Percentiles rank a stretch among this genome's conserved stretches.
phyloP scores from a whole-genome alignment of 2,329 filamentous ascomycete genomes.

The Zymoseptoria tritici region DNA sequence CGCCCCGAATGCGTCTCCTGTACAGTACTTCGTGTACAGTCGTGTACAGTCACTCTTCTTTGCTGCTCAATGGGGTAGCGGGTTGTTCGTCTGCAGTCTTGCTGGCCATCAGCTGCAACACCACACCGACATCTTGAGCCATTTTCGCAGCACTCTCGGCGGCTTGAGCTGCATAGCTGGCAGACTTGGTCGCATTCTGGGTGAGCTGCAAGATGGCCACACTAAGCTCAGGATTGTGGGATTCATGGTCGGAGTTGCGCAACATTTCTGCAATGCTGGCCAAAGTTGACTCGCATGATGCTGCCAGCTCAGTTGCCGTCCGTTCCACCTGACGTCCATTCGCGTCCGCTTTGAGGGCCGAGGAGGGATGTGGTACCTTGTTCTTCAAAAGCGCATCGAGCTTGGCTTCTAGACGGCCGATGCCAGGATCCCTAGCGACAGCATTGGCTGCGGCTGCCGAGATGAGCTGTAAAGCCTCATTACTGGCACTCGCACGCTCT shows the following conservation, averaged over 20 bases:
- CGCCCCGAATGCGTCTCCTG: neutral
- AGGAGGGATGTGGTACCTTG: neutral
- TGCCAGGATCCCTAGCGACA: constrained; percentile 6
- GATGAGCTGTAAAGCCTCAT: constrained; percentile 5
- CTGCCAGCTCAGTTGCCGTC: constrained; percentile 1
- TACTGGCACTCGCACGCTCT: neutral
- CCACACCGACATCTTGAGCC: constrained; percentile 3
- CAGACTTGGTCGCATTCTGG: constrained; percentile 7
- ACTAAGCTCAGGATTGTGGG: constrained; percentile 8
- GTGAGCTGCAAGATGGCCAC: constrained; percentile 7
- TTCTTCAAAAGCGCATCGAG: constrained; percentile 6
- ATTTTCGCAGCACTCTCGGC: constrained; percentile 4
- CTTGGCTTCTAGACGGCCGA: constrained; percentile 11
- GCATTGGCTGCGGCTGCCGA: constrained; percentile 5
- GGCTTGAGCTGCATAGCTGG: constrained; percentile 7
- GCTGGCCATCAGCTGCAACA: constrained; percentile 1
- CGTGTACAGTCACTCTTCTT: neutral
- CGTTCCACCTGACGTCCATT: neutral
- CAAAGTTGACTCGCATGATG: constrained; percentile 4
- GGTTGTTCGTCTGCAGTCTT: neutral
- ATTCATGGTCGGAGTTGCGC: constrained; percentile 2
- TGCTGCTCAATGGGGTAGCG: neutral
- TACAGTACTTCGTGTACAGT: neutral
- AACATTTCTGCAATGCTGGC: constrained; percentile 8
- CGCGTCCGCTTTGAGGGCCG: neutral